phyloP scores from a whole-genome alignment of 129 eudicot species.

The Solidago caesia region DNA sequence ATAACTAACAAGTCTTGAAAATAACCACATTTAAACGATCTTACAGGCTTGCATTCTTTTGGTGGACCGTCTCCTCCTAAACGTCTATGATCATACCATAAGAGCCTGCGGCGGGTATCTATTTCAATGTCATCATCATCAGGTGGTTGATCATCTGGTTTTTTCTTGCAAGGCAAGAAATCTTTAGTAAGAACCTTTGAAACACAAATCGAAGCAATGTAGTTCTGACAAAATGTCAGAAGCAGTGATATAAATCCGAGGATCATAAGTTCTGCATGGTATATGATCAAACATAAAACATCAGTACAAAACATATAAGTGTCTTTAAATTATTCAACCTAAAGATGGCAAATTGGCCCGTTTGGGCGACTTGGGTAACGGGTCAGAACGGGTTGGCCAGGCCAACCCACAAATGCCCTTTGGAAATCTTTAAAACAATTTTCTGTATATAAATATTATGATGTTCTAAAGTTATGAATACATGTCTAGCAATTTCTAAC shows the following conservation, averaged over 20 bases:
- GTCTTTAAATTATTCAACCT: neutral
- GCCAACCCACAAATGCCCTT: neutral
- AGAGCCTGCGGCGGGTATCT: conserved; percentile 47
- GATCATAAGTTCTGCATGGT: conserved; percentile 85
- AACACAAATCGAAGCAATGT: conserved; percentile 64
- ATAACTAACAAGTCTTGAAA: neutral
- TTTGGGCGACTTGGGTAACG: neutral
- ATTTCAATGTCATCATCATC: conserved; percentile 28
- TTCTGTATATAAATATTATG: neutral
- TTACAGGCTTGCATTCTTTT: conserved; percentile 50
- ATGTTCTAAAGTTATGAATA: neutral
- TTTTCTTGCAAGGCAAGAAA: conserved; percentile 67
- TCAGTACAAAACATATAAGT: neutral
- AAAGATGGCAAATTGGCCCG: neutral
- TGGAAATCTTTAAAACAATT: neutral
- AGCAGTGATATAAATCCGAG: conserved; percentile 87
- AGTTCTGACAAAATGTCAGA: conserved; percentile 72
- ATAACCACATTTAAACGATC: conserved; percentile 2
- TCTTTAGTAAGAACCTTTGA: conserved; percentile 52
- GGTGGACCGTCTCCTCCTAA: conserved; percentile 47
- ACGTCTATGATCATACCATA: conserved; percentile 59
- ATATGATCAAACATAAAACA: conserved; percentile 15
- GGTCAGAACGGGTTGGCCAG: neutral
- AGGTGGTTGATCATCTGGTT: neutral
- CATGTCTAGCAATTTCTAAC: neutral